A percentile compares a stretch with the other conserved stretches of the same genome.
Evolutionary conservation across 192 early-diverging fungal species (phyloP).

Genomic region (Coemansia sp.): DNA sequence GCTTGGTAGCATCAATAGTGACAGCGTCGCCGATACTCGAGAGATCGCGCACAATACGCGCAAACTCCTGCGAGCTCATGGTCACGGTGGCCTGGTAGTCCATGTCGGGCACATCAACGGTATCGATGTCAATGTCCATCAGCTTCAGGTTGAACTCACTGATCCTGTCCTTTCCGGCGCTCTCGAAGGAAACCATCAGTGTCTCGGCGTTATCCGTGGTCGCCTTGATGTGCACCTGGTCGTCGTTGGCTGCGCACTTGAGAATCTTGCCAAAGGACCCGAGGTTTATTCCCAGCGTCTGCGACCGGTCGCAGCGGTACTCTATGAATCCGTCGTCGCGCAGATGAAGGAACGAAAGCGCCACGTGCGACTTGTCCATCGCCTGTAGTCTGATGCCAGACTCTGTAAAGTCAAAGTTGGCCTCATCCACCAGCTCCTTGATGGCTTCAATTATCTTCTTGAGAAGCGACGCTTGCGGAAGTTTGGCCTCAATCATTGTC

Average conservation of each 20-base stretch:
- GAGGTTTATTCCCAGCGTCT: constrained; percentile 90
- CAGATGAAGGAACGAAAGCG: constrained; percentile 84
- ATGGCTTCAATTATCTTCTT: constrained; percentile 96
- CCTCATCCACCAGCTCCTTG: constrained; percentile 85
- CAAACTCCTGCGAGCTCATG: constrained; percentile 90
- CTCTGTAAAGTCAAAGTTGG: constrained; percentile 55
- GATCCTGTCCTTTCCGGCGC: constrained; percentile 66
- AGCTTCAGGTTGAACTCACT: constrained; percentile 96
- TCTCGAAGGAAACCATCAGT: constrained; percentile 77
- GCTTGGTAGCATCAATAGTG: constrained; percentile 88
- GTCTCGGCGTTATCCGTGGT: constrained; percentile 79
- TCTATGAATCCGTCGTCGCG: constrained; percentile 81
- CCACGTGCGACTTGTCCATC: constrained; percentile 99
- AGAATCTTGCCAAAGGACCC: constrained; percentile 87
- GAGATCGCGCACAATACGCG: constrained; percentile 89
- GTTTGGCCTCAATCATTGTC: constrained; percentile 89
- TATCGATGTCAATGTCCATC: constrained; percentile 98
- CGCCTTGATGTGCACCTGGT: constrained; percentile 89
- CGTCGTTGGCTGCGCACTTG: constrained; percentile 90
- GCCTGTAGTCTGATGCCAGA: constrained; percentile 94
- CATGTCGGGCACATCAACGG: constrained; percentile 94
- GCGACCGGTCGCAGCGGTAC: constrained; percentile 88
- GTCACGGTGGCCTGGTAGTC: constrained; percentile 87
- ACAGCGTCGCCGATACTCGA: constrained; percentile 85
- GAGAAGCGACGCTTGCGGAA: constrained; percentile 82